Evolutionary conservation across 305 asterid species (phyloP).

Genomic region (Fraxinus nigra): DNA sequence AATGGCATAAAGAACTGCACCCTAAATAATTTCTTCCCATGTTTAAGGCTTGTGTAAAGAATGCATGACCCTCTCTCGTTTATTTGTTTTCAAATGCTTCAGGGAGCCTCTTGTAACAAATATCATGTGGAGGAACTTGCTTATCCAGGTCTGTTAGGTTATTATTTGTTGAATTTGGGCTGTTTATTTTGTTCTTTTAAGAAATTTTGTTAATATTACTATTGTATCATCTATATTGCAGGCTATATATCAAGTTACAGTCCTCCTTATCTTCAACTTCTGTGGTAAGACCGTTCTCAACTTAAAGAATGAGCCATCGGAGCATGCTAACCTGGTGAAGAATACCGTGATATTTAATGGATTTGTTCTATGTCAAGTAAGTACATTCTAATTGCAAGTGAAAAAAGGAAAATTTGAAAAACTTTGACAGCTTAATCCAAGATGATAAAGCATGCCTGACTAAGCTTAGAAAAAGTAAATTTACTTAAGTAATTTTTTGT

Average conservation of each 20-base stretch:
- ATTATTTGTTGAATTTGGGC: constrained; percentile 11
- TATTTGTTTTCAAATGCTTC: constrained; percentile 22
- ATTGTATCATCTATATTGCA: constrained; percentile 21
- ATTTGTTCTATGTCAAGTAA: constrained; percentile 93
- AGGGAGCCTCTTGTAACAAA: constrained; percentile 96
- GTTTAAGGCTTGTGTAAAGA: constrained; percentile 2
- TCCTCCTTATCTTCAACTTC: constrained; percentile 74
- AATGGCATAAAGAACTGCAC: neutral
- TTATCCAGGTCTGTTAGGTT: constrained; percentile 56
- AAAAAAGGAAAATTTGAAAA: neutral
- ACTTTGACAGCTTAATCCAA: neutral
- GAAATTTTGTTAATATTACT: constrained; percentile 6
- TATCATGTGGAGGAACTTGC: constrained; percentile 96
- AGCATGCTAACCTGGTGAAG: constrained; percentile 65
- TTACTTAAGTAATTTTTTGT: no score
- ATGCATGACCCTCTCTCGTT: constrained; percentile 1
- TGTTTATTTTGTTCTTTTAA: neutral
- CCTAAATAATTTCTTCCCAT: neutral
- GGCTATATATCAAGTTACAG: constrained; percentile 78
- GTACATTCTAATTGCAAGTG: constrained; percentile 28
- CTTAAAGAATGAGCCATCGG: constrained; percentile 38
- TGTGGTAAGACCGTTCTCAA: constrained; percentile 55
- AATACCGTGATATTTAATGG: constrained; percentile 77
- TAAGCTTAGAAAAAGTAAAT: neutral
- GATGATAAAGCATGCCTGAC: neutral